These are phyloP conservation scores for Populus hybrid DNA, from an alignment of 441 rosid genomes.

Conservation along the genomic window DNA sequence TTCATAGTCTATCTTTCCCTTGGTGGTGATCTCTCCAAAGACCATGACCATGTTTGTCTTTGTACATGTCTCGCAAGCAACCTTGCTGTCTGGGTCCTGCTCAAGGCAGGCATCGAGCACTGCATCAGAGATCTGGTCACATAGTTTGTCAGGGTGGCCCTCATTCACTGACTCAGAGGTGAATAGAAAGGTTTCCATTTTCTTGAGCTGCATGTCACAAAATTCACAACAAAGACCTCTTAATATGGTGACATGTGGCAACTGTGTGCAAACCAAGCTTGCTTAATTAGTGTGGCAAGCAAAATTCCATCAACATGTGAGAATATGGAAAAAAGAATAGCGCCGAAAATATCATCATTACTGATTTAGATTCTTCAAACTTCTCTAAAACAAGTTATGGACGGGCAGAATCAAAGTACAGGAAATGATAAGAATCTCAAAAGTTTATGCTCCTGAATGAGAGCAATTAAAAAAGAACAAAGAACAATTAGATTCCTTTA, in stretches of 20 bases:
- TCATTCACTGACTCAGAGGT: too few species aligned
- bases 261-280: background rate
- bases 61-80: too few species aligned
- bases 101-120: too few species aligned
- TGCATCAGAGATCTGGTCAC: too few species aligned
- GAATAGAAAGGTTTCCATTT: too few species aligned
- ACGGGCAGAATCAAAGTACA: background rate
- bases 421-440: background rate
- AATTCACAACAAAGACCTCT: background rate
- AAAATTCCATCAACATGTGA: background rate
- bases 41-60: too few species aligned
- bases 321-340: conserved; percentile 1
- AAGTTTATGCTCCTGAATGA: background rate
- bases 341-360: background rate
- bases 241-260: background rate
- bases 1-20: too few species aligned
- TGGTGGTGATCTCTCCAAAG: too few species aligned
- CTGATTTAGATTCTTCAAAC: background rate
- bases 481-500: conserved; percentile 18
- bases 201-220: conserved; percentile 31
- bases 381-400: background rate
- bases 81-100: too few species aligned
- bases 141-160: too few species aligned
- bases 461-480: conserved; percentile 1
- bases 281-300: background rate